Base-by-base conservation (phyloP, 2,329 filamentous ascomycete species). In the Alternaria triticina region DNA sequence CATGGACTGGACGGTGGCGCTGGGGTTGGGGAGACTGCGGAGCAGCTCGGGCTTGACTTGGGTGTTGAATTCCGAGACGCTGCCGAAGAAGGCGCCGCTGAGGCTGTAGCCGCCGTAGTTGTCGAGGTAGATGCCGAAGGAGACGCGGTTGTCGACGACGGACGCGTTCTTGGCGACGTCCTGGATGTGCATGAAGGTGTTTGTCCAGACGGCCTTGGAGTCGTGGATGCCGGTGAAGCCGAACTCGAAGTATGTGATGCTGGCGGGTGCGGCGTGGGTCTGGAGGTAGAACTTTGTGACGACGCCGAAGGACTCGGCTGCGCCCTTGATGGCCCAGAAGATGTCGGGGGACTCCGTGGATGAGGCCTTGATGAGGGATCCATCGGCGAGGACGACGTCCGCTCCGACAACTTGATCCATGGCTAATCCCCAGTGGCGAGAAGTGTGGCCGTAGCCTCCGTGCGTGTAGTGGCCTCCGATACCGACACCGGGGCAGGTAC, bases 401-500 rank as follows among this genome's bases (percentile, higher is more conserved):
- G 71, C 66, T 5, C 60, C 74, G 13, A 78, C 70, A 28, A 80
- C 74, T 40, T 74, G 71, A 50, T 80, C 77, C 69, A 80, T 73
- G 25, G 77, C 76, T 36, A 80, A 61, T 58, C 77, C 77, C 72
- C 75, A 79, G 52, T 73, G 71, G 43, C 77, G 76, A 8, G 73
- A 77, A n/a, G 74, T 74, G 43, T 77, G 75, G 17, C 77, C 73
- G 56, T 79, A 80, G 8, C 77, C 76, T 28, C 77, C 77, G 56
- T 80, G 77, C 0, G 76, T 79, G 60, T 72, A 75, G 61, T 80
- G 77, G 1, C 77, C 77, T 57, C 77, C 77, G 22, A 79, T 74
- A n/a, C 77, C 77, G 43, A 80, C 77, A 36, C 77, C 84, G 4
- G 85, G 84, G 65, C 85, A 87, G 1, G 84, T 85, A n/a, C 85